Conservation (phyloP, 2,329 filamentous ascomycete species). For the Chaetomium sp. region DNA sequence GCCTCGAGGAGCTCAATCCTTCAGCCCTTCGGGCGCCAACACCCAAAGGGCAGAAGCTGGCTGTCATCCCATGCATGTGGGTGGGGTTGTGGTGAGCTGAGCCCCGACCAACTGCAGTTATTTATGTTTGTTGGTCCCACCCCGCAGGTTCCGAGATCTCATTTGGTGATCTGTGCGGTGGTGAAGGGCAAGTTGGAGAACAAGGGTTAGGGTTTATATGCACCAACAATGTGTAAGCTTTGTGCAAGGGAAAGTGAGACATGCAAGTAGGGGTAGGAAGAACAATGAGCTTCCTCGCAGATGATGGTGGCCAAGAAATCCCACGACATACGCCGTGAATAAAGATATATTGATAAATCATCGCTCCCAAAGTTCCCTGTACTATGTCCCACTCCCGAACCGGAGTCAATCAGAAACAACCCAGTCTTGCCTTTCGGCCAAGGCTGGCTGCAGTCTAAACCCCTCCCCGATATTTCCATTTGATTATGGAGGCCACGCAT, state of each 20-base stretch:
- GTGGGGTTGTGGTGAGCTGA: conserved; percentile 15
- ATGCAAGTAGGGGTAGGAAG: not conserved
- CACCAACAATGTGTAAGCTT: not conserved
- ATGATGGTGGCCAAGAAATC: not conserved
- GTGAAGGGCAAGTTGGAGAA: not conserved
- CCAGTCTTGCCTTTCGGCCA: not conserved
- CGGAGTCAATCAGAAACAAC: not conserved
- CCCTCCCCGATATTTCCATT: not conserved
- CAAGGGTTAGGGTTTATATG: not conserved
- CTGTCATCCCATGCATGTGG: conserved; percentile 7
- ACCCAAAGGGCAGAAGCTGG: conserved; percentile 3
- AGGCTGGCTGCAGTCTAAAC: not conserved
- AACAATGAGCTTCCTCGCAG: not conserved
- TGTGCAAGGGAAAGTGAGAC: not conserved
- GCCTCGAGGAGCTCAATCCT: not conserved
- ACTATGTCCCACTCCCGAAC: not conserved
- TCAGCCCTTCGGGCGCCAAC: conserved; percentile 20
- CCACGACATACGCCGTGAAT: not conserved
- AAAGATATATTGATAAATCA: conserved; percentile 4
- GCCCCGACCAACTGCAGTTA: not conserved
- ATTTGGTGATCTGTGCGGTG: conserved; percentile 13
- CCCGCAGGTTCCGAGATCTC: not conserved
- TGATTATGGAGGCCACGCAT: no score
- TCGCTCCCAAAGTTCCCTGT: not conserved
- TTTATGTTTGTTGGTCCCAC: not conserved